Percentiles rank a stretch among this genome's conserved stretches.
phyloP scores from a whole-genome alignment of 169 alveolate genomes.

The Miamiensis avidus region DNA sequence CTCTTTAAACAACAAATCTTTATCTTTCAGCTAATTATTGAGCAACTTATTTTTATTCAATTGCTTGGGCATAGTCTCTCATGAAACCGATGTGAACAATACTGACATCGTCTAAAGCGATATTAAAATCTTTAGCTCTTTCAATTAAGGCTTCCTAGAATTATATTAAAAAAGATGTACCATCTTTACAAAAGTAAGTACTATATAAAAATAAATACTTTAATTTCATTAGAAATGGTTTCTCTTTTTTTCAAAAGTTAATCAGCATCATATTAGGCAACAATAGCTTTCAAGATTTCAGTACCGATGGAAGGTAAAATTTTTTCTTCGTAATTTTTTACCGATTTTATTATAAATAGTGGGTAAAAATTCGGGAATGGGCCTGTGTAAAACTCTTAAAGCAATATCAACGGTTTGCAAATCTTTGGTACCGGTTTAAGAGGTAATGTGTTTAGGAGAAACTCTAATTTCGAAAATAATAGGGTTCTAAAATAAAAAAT shows the following conservation, averaged over 20 bases:
- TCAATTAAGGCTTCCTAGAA: slow-evolving; percentile 39
- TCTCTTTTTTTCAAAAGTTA: slow-evolving; percentile 66
- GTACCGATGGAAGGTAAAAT: slow-evolving; percentile 69
- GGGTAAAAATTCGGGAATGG: slow-evolving; percentile 85
- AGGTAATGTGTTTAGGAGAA: slow-evolving; percentile 53
- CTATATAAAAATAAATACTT: slow-evolving; percentile 1
- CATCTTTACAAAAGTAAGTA: neutral
- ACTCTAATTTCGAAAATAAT: slow-evolving; percentile 56
- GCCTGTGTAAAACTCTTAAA: slow-evolving; percentile 93
- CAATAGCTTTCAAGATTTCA: slow-evolving; percentile 62
- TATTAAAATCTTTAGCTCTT: slow-evolving; percentile 69
- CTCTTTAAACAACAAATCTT: slow-evolving; percentile 59
- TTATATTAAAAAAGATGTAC: no score
- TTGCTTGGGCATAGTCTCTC: slow-evolving; percentile 66
- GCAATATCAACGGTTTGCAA: slow-evolving; percentile 94
- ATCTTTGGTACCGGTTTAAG: slow-evolving; percentile 84
- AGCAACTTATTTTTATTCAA: slow-evolving; percentile 70
- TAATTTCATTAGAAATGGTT: slow-evolving; percentile 66
- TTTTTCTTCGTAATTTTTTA: slow-evolving; percentile 58
- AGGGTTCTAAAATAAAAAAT: slow-evolving; percentile 40
- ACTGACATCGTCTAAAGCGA: slow-evolving; percentile 68
- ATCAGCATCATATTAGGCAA: slow-evolving; percentile 75
- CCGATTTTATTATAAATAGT: slow-evolving; percentile 56
- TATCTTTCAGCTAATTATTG: slow-evolving; percentile 69
- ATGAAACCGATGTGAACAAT: slow-evolving; percentile 64